Base-by-base conservation (phyloP, 2,329 filamentous ascomycete genomes). In the Cryphonectria parasitica region DNA sequence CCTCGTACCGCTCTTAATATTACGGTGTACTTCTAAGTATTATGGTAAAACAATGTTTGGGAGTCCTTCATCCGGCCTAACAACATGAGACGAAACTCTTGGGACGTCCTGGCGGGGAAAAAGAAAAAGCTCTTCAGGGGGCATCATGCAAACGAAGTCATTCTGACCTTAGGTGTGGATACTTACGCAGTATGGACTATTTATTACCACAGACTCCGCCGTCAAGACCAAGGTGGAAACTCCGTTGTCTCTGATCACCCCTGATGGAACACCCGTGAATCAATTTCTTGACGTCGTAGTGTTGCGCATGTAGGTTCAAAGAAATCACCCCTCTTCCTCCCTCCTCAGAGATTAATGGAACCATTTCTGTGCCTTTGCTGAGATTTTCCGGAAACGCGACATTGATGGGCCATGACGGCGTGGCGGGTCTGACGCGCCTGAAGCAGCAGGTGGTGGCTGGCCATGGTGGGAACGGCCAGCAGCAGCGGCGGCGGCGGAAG, bases 311-410 rank as follows among this genome's bases (percentile, higher is more conserved):
- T 10, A 25, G 36, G n/a, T 64, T 10, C 19, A 63, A 25, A 28
- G 28, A 25, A 17, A n/a, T 17, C n/a, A 3, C 41, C 15, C 19
- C 17, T 22, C 34, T 64, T 62, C 2, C 25, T 25, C 31, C 13
- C 10, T 15, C 22, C 19, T 49, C 22, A 49, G 45, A 22, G n/a
- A 19, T 19, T 5, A 56, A 5, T 66, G 62, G 22, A 72, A 49
- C 68, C 66, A 71, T 56, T 71, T 72, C 63, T 72, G 71, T 17
- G 71, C 71, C 62, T 69, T 72, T 25, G 49, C 62, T 31, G 71
- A 70, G 31, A 71, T 49, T 15, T 62, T 67, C 31, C 45, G 43
- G 25, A 72, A 39, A 5, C 69, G 68, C 1, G 69, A 72, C 49
- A 63, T 66, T 15, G 49, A 36, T 31, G 41, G 63, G 41, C 11